phyloP scores from a whole-genome alignment of 2,329 filamentous ascomycete species.

The Diplodia corticola region DNA sequence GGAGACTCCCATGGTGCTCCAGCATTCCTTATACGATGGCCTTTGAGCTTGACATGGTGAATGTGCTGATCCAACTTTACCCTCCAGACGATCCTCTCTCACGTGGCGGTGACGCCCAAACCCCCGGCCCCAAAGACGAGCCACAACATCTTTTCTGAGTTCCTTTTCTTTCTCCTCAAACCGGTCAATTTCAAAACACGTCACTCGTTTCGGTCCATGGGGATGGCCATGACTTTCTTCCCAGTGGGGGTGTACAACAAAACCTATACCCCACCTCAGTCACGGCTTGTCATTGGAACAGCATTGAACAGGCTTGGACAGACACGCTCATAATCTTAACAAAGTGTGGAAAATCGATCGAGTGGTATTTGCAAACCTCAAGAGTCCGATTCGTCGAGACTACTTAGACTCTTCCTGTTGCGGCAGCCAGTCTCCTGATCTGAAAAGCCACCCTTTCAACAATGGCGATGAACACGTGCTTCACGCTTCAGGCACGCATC shows the following conservation, averaged over 20 bases:
- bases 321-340: not conserved
- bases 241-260: not conserved
- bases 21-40: not conserved
- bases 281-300: not conserved
- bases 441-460: not conserved
- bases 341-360: not conserved
- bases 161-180: not conserved
- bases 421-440: not conserved
- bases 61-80: not conserved
- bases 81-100: not conserved
- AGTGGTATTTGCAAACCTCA: not conserved
- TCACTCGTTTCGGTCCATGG: not conserved
- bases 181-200: not conserved
- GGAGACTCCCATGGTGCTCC: not conserved
- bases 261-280: not conserved
- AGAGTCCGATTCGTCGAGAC: not conserved
- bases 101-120: conserved; percentile 10
- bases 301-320: not conserved
- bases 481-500: not conserved
- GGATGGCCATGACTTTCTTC: not conserved
- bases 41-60: not conserved
- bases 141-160: not conserved
- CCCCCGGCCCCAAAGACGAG: not conserved
- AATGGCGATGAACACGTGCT: not conserved
- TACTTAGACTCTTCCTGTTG: not conserved